Conservation (phyloP, 495 filamentous ascomycete species). For the Lophiostoma macrostomum region DNA sequence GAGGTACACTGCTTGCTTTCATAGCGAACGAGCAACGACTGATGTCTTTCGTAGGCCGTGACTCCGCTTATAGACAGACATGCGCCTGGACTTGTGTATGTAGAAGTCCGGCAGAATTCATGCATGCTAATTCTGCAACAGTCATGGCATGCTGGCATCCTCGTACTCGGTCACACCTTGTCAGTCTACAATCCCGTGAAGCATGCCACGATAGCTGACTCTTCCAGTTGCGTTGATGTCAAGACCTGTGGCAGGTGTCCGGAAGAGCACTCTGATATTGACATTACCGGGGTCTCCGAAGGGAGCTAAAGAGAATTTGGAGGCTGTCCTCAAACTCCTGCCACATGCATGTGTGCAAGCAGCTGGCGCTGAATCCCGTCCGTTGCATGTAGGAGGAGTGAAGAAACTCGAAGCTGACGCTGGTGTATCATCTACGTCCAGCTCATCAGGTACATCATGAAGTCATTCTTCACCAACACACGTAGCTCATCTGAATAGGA, state of each 20-base stretch:
- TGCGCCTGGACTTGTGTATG: conserved; percentile 83
- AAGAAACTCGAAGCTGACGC: conserved; percentile 82
- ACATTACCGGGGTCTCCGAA: conserved; percentile 95
- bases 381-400: conserved; percentile 74
- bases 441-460: not conserved
- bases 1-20: conserved; percentile 56
- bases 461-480: conserved; percentile 2
- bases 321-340: conserved; percentile 80
- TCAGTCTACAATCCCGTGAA: conserved; percentile 46
- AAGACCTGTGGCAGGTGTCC: conserved; percentile 84
- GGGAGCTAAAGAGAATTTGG: conserved; percentile 94
- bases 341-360: conserved; percentile 93
- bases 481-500: conserved; percentile 5
- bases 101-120: not conserved
- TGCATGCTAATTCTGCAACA: conserved; percentile 42
- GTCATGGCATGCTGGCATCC: conserved; percentile 87
- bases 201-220: conserved; percentile 19
- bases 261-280: conserved; percentile 78
- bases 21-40: not conserved
- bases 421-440: conserved; percentile 49
- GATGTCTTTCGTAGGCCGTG: conserved; percentile 60
- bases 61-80: conserved; percentile 77
- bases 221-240: conserved; percentile 91
- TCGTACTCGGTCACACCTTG: conserved; percentile 86
- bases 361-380: conserved; percentile 75